Evolutionary conservation across 495 filamentous ascomycete genomes (phyloP), one percentile per base, ranked within the genome.

Genomic region (Cetradonia linearis): DNA sequence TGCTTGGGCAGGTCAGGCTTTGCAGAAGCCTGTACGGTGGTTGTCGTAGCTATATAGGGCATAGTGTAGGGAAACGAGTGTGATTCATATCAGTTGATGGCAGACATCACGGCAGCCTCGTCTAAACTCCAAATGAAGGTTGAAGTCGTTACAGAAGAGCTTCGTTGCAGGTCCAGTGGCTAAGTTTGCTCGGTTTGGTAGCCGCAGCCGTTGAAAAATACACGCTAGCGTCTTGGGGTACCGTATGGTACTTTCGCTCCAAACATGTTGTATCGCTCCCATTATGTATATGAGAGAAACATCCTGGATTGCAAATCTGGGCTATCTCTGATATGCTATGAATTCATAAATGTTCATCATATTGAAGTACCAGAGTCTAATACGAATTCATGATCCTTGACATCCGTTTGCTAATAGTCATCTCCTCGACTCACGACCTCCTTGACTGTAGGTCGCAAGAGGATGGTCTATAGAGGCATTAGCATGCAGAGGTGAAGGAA

Each of bases 391-490:
- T 34, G n/a, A 54, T 7, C 18, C 11, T 54, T n/a, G 31, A n/a
- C 8, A 23, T n/a, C 16, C 18, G 23, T 50, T 31, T 50, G 11
- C 47, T 61, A 79, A 56, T 78, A 80, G 67, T 80, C 77, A 59
- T 76, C 74, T 25, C 77, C 77, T 57, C 77, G 72, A 60, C 75
- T 78, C 57, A 80, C 73, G 4, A 80, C 70, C 60, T 80, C 77
- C 66, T 80, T 79, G 44, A 72, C 70, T 8, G 67, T 73, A 30
- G 73, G 72, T 27, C 75, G 69, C 48, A 80, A 67, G 53, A 80
- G 58, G 31, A 80, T 70, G 7, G 75, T 80, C 77, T 78, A 55
- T 37, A 58, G 25, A 54, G 34, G 42, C 1, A 56, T 68, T 18
- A 54, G 44, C 40, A 69, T 52, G 50, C 20, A 40, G 47, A 20